Base-by-base conservation (phyloP, 345 rosid genomes). In the Linum tenue region DNA sequence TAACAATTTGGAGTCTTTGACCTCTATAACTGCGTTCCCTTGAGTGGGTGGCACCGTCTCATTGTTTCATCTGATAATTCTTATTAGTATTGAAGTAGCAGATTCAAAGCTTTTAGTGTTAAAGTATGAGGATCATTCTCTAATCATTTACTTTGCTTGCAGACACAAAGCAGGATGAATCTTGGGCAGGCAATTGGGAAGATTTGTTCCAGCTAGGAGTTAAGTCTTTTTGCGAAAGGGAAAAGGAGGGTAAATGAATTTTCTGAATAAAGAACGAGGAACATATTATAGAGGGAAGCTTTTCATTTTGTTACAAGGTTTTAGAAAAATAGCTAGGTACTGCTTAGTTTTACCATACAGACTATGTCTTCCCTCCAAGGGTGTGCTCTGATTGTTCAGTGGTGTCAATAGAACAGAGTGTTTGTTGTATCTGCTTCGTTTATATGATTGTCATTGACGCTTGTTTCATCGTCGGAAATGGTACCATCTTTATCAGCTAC, bases 331-430 rank as follows among this genome's bases (percentile, higher is more conserved):
- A 22, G 31, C 31, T 22, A 22, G 31, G 31, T 22, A 22, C 31
- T 22, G 31, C 31, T 22, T 22, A 22, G 31, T 22, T 22, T 22
- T 22, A 22, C 31, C 31, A 22, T 22, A 22, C 31, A 22, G 31
- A 22, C 31, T 22, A 22, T 22, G 31, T 22, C 38, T 66, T 12
- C 58, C 41, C 62, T 48, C 11, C 22, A 22, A 22, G 31, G 31
- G 31, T 22, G 31, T 22, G 31, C 31, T 59, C 60, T 50, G 40
- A 59, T 69, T 22, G 62, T 37, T 44, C 64, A 0, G 76, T 42
- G 31, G 10, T 73, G 62, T 53, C 7, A 56, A 64, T 59, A 59
- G 61, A 73, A 55, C 62, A 36, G 73, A 35, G n/a, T 69, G 44
- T 43, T 70, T 22, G 31, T 22, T 22, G 31, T 68, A 66, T 55